Percentiles rank a stretch among this genome's conserved stretches.
phyloP scores from a whole-genome alignment of 805 yeast genomes.

The Torulaspora maleeae region DNA sequence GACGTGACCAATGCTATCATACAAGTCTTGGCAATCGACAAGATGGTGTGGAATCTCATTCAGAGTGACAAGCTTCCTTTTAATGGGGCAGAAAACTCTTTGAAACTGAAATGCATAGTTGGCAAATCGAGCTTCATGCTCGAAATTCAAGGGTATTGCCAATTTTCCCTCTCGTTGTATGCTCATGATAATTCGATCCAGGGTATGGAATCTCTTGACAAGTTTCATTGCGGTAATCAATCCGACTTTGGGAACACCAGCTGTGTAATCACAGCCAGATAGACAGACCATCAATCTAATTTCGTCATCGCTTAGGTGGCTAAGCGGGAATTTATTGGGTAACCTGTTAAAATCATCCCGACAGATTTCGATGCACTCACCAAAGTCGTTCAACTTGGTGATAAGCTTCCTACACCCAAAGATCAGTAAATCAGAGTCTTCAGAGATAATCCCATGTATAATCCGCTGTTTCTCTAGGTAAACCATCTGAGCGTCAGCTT shows the following conservation, averaged over 20 bases:
- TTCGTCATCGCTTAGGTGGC: slow-evolving; percentile 50
- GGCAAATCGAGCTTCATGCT: slow-evolving; percentile 60
- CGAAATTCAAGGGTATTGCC: slow-evolving; percentile 52
- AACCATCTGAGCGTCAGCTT: slow-evolving; percentile 97
- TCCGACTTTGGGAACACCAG: slow-evolving; percentile 80
- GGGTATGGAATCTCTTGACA: slow-evolving; percentile 46
- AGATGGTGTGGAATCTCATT: slow-evolving; percentile 47
- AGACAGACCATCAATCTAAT: slow-evolving; percentile 74
- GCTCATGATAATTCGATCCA: slow-evolving; percentile 53
- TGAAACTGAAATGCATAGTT: slow-evolving; percentile 77
- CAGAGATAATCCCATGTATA: slow-evolving; percentile 84
- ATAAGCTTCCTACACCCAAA: slow-evolving; percentile 77
- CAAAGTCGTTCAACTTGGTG: slow-evolving; percentile 74
- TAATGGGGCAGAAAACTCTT: slow-evolving; percentile 72
- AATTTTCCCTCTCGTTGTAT: slow-evolving; percentile 58
- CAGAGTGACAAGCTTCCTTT: slow-evolving; percentile 49
- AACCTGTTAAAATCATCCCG: slow-evolving; percentile 50
- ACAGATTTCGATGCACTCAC: slow-evolving; percentile 64
- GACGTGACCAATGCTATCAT: slow-evolving; percentile 40
- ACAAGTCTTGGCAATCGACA: slow-evolving; percentile 28
- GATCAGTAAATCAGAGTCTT: slow-evolving; percentile 86
- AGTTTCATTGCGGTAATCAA: slow-evolving; percentile 65
- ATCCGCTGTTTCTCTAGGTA: slow-evolving; percentile 69
- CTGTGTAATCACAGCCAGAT: slow-evolving; percentile 95
- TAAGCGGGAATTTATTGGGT: slow-evolving; percentile 46